Base-by-base conservation (phyloP, 2,329 filamentous ascomycete genomes). In the Fusarium phyllophilum region DNA sequence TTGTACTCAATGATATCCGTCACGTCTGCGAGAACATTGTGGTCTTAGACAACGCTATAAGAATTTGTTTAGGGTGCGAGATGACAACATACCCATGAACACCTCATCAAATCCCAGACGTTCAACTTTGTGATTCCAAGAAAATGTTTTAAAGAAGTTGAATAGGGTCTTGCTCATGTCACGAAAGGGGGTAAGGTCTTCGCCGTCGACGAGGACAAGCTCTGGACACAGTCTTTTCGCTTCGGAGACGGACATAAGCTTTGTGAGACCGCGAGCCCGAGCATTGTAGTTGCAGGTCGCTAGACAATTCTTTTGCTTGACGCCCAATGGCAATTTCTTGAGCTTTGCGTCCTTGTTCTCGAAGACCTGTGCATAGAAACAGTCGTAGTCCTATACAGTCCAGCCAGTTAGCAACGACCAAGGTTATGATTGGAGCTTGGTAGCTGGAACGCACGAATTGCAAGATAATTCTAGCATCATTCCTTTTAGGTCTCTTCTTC, bases 201-300 rank as follows among this genome's bases (percentile, higher is more conserved):
- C 95, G 36, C 96, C 95, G 24, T 97, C 89, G 42, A 96, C 89
- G 55, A 98, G 91, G 58, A 97, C 90, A 22, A 97, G 89, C 64
- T 97, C 94, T 1, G 95, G 95, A 75, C 95, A 97, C 34, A 91
- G 82, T 76, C 88, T 90, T 82, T 90, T 93, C 8, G 96, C 96
- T 71, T 98, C 94, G 60, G 87, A 89, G 79, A 98, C 91, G 73
- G 94, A 89, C 87, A 97, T 95, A 68, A 98, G 87, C 85, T 99
- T 98, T 81, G 89, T 86, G 61, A 95, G 87, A 61, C 90, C 90
- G n/a, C 84, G 88, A 58, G 90, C 85, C 41, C 96, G 91, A 29
- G 96, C 96, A 80, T 93, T 94, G 82, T 98, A 98, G 83, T 98
- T 98, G 87, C 94, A 97, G 9, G 95, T 97, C 29, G 95, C 94